Conservation (phyloP, 257 asterid species). For the Solanum sitiens region DNA sequence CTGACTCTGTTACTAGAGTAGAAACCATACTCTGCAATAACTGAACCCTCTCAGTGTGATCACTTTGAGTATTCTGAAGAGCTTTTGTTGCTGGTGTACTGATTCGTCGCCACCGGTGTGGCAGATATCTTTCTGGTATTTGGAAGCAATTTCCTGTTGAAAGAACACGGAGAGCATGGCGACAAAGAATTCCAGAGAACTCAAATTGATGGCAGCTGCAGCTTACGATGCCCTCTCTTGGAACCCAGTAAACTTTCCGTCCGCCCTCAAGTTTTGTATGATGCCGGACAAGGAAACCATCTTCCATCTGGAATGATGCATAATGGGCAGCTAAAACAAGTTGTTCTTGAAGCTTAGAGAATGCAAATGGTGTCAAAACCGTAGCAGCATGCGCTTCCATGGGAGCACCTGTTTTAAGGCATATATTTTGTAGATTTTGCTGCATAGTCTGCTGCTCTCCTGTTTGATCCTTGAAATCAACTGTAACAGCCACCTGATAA, state of each 20-base stretch:
- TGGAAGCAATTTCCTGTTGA: constrained; percentile 94
- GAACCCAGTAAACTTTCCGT: constrained; percentile 80
- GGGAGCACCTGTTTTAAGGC: constrained; percentile 96
- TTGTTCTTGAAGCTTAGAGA: constrained; percentile 91
- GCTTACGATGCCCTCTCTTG: constrained; percentile 71
- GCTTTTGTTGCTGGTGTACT: constrained; percentile 31
- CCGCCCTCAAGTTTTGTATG: constrained; percentile 94
- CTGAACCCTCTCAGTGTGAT: constrained; percentile 62
- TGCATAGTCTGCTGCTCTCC: constrained; percentile 98
- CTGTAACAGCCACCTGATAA: constrained; percentile 78
- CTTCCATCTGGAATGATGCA: constrained; percentile 79
- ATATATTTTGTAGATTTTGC: constrained; percentile 85
- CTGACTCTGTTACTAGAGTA: constrained; percentile 58
- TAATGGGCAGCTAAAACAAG: constrained; percentile 88
- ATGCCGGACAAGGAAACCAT: constrained; percentile 75
- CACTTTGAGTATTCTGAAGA: constrained; percentile 32
- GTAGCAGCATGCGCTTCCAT: constrained; percentile 97
- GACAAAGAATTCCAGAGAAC: constrained; percentile 83
- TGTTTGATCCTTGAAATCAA: constrained; percentile 86
- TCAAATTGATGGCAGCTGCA: constrained; percentile 95
- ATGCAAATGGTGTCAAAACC: constrained; percentile 82
- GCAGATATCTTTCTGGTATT: constrained; percentile 77
- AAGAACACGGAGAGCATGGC: constrained; percentile 87
- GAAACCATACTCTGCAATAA: constrained; percentile 72
- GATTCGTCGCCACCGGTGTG: constrained; percentile 65